Evolutionary conservation across 495 filamentous ascomycete genomes (phyloP).

Genomic region (Barbatosphaeria neglecta): DNA sequence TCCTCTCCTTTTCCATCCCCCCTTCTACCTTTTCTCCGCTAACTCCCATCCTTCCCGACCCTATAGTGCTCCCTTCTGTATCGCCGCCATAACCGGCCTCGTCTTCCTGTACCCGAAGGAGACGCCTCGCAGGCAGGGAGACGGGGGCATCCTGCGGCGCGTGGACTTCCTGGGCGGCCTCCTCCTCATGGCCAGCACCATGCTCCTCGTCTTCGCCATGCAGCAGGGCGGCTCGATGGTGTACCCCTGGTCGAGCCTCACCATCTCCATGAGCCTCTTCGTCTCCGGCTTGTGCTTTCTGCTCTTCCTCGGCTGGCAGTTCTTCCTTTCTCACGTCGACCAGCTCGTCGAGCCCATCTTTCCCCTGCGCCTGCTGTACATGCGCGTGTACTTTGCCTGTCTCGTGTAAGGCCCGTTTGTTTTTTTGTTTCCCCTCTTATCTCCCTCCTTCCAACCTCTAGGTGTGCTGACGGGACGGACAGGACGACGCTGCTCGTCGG

Average conservation of each 20-base stretch:
- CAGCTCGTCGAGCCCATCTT: slow-evolving; percentile 27
- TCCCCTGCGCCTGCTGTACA: slow-evolving; percentile 23
- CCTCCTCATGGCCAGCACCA: slow-evolving; percentile 40
- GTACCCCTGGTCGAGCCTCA: slow-evolving; percentile 32
- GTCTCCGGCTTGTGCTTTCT: slow-evolving; percentile 35
- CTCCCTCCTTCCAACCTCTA: slow-evolving; percentile 15
- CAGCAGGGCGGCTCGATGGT: slow-evolving; percentile 42
- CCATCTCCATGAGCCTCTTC: slow-evolving; percentile 30
- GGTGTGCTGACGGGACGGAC: too few species aligned
- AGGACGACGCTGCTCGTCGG: slow-evolving; percentile 41
- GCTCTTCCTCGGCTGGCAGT: slow-evolving; percentile 35
- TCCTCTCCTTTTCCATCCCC: neutral
- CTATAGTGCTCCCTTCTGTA: slow-evolving; percentile 46
- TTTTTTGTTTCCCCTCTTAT: neutral
- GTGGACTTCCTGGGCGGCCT: slow-evolving; percentile 49
- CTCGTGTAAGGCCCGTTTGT: slow-evolving; percentile 30
- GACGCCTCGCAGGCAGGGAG: slow-evolving; percentile 11
- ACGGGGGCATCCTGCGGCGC: slow-evolving; percentile 15
- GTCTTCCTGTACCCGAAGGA: slow-evolving; percentile 37
- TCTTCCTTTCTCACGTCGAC: slow-evolving; percentile 16
- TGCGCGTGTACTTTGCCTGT: slow-evolving; percentile 24
- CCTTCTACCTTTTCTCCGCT: neutral
- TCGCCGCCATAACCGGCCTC: slow-evolving; percentile 43
- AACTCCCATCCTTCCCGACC: neutral
- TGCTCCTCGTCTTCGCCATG: slow-evolving; percentile 45